Evolutionary conservation across 805 yeast species (phyloP).

Genomic region (Candida patagonica): DNA sequence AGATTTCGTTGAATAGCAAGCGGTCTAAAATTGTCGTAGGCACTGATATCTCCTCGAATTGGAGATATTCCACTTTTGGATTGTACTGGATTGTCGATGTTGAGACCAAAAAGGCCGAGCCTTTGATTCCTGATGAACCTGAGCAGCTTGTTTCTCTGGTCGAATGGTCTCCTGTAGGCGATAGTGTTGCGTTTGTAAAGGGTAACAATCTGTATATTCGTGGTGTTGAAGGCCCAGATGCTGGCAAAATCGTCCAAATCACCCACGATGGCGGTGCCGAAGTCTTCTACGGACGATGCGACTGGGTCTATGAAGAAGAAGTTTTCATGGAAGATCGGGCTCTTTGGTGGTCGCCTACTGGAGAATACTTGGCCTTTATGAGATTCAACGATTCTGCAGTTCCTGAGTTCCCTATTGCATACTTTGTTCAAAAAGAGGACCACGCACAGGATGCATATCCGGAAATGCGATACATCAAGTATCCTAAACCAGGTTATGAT

Average conservation of each 20-base stretch:
- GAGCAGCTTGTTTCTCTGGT: slow-evolving; percentile 41
- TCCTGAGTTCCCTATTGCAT: slow-evolving; percentile 64
- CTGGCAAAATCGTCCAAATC: slow-evolving; percentile 34
- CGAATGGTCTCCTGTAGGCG: slow-evolving; percentile 67
- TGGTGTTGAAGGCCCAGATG: slow-evolving; percentile 16
- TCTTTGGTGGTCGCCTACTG: slow-evolving; percentile 81
- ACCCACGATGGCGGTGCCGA: slow-evolving; percentile 63
- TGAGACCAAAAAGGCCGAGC: slow-evolving; percentile 26
- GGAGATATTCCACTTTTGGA: slow-evolving; percentile 62
- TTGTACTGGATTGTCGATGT: slow-evolving; percentile 55
- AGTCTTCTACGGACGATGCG: slow-evolving; percentile 81
- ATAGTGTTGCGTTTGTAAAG: slow-evolving; percentile 52
- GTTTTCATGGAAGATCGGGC: slow-evolving; percentile 63
- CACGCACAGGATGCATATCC: slow-evolving; percentile 42
- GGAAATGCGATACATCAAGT: slow-evolving; percentile 49
- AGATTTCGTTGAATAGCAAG: slow-evolving; percentile 36
- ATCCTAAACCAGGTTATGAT: slow-evolving; percentile 75
- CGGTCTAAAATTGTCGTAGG: slow-evolving; percentile 44
- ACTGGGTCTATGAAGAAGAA: slow-evolving; percentile 93
- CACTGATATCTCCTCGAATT: slow-evolving; percentile 43
- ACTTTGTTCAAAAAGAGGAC: slow-evolving; percentile 43
- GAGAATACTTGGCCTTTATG: slow-evolving; percentile 53
- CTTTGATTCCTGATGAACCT: slow-evolving; percentile 21
- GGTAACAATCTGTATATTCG: slow-evolving; percentile 62
- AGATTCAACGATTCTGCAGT: slow-evolving; percentile 67